Conservation (phyloP, 345 rosid species). For the Salix dunnii region DNA sequence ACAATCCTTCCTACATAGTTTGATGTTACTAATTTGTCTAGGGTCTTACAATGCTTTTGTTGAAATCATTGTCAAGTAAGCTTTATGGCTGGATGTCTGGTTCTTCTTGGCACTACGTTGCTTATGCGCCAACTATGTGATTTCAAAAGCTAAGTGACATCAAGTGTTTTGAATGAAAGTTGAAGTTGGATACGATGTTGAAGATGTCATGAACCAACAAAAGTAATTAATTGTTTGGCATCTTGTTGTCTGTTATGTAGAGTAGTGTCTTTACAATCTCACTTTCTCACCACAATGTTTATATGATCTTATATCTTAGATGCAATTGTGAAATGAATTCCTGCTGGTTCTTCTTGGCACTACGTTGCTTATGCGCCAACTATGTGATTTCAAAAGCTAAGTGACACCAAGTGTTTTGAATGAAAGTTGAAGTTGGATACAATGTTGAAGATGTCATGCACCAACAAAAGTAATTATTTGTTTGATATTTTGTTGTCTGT, state of each 20-base stretch:
- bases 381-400: neutral
- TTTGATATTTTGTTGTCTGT: neutral
- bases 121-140: neutral
- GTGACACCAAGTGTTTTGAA: neutral
- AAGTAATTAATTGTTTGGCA: neutral
- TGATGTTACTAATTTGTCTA: neutral
- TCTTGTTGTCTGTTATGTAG: neutral
- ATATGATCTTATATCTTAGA: neutral
- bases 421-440: neutral
- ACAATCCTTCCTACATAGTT: constrained; percentile 3
- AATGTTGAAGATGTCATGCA: neutral
- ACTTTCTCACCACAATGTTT: neutral
- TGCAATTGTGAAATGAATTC: neutral
- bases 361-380: neutral
- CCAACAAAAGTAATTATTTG: neutral
- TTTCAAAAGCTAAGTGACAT: neutral
- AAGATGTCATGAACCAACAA: neutral
- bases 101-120: neutral
- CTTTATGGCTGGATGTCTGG: neutral
- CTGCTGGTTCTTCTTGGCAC: constrained; percentile 1
- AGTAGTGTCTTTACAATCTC: neutral
- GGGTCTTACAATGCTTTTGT: neutral
- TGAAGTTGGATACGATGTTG: neutral
- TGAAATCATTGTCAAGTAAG: neutral
- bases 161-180: neutral